Conservation (phyloP, 805 yeast species). For the Maudiozyma bulderi region DNA sequence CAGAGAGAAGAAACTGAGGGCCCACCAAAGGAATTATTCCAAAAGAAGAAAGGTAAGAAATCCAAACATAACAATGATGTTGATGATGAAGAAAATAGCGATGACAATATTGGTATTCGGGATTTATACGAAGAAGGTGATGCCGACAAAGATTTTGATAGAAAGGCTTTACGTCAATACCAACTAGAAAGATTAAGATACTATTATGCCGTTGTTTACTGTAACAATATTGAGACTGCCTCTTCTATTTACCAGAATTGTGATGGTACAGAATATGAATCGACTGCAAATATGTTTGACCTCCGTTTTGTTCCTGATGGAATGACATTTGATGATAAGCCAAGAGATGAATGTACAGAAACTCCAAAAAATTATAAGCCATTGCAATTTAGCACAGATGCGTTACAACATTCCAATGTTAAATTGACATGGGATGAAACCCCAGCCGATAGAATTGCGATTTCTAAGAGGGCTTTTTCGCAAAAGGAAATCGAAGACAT, state of each 20-base stretch:
- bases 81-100: conserved; percentile 35
- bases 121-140: conserved; percentile 71
- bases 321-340: conserved; percentile 73
- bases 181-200: conserved; percentile 89
- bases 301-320: conserved; percentile 88
- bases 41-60: conserved; percentile 32
- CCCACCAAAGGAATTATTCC: conserved; percentile 80
- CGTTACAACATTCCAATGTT: conserved; percentile 91
- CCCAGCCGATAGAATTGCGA: conserved; percentile 73
- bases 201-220: conserved; percentile 81
- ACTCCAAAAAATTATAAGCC: conserved; percentile 79
- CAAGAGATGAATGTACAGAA: conserved; percentile 62
- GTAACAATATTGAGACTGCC: conserved; percentile 68
- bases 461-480: conserved; percentile 73
- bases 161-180: conserved; percentile 74
- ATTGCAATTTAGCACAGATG: conserved; percentile 76
- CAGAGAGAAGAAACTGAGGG: conserved; percentile 84
- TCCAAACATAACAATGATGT: conserved; percentile 30
- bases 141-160: conserved; percentile 76
- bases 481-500: conserved; percentile 81
- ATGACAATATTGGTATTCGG: conserved; percentile 52
- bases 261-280: conserved; percentile 92
- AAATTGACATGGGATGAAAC: conserved; percentile 98
- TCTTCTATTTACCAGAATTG: conserved; percentile 70
- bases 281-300: conserved; percentile 91